Percentiles rank a stretch among this genome's conserved stretches.
These are phyloP conservation scores for Torrubiella hemipterigena DNA, from an alignment of 2,329 filamentous ascomycete genomes.

Conservation along the genomic window DNA sequence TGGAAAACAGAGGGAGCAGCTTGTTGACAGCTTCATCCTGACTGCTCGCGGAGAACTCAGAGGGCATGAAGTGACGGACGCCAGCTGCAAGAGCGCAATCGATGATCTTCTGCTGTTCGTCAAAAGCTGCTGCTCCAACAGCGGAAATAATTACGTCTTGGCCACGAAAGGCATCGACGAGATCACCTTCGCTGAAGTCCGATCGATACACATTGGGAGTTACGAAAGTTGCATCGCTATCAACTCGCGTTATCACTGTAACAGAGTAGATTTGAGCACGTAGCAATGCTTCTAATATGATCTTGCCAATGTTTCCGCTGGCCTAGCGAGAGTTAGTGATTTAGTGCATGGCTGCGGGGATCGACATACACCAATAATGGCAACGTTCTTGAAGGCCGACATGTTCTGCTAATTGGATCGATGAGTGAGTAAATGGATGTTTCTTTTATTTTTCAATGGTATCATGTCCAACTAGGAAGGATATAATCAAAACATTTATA, in stretches of 20 bases:
- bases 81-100: constrained; percentile 40
- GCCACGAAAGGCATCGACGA: constrained; percentile 7
- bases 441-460: too few relatives aligned
- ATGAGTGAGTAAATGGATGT: too few relatives aligned
- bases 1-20: constrained; percentile 9
- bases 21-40: constrained; percentile 10
- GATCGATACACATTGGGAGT: constrained; percentile 4
- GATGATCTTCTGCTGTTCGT: constrained; percentile 35
- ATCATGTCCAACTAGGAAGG: too few relatives aligned
- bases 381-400: background rate
- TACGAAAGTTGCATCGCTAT: constrained; percentile 7
- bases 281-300: constrained; percentile 7
- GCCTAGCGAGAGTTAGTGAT: constrained; percentile 4
- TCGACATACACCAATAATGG: background rate
- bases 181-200: constrained; percentile 8
- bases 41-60: constrained; percentile 30
- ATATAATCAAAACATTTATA: too few relatives aligned
- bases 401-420: too few relatives aligned
- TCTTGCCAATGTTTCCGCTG: constrained; percentile 9
- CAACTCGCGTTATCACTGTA: constrained; percentile 6
- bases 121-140: constrained; percentile 23
- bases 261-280: constrained; percentile 6
- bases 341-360: background rate
- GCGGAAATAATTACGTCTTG: constrained; percentile 22
- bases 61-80: constrained; percentile 41